Evolutionary conservation across 768 basidiomycete genomes (phyloP), one percentile per base, ranked within the genome.

Genomic region (Boletellus emodensis): DNA sequence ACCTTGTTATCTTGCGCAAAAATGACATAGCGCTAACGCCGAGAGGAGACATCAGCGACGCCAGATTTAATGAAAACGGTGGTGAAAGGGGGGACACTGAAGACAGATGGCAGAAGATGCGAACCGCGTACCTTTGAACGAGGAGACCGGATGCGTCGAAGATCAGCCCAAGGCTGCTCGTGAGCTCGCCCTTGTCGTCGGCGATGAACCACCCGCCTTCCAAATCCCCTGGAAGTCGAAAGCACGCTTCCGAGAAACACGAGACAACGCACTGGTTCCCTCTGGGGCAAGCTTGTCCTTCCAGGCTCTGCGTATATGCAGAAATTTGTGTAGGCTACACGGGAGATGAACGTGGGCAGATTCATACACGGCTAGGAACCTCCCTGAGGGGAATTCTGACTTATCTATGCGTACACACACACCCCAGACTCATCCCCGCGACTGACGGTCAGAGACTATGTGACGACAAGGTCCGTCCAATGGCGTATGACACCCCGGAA

Each of bases 181-280:
- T 70, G 58, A 85, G 77, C 3, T 76, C 67, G 26, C 77, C 87
- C 48, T 76, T 75, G 65, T 92, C 89, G 53, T 88, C 87, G 10
- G 83, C 77, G 44, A 85, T 76, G 68, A 87, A 85, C 37, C 73
- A 78, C 36, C 83, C 72, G 0, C 68, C 81, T 83, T 50, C 22
- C 33, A 35, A 14, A 24, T 22, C 24, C 13, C 11, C 49, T 40
- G 3, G 13, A 36, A 17, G n/a, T 12, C 48, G 56, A 30, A 30
- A 30, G 53, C 43, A 6, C 22, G 10, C 44, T 35, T 1, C 45
- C 51, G 34, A 50, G 40, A 53, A 8, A 13, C 3, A 13, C 14
- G 24, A 24, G 24, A 32, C 0, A 18, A 44, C 77, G 35, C 57
- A 84, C 83, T 70, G 15, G 81, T 81, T 43, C 81, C 82, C 8